Percentiles rank a stretch among this genome's conserved stretches.
Evolutionary conservation across 2,329 filamentous ascomycete genomes (phyloP).

Genomic region (Trichophyton simii): DNA sequence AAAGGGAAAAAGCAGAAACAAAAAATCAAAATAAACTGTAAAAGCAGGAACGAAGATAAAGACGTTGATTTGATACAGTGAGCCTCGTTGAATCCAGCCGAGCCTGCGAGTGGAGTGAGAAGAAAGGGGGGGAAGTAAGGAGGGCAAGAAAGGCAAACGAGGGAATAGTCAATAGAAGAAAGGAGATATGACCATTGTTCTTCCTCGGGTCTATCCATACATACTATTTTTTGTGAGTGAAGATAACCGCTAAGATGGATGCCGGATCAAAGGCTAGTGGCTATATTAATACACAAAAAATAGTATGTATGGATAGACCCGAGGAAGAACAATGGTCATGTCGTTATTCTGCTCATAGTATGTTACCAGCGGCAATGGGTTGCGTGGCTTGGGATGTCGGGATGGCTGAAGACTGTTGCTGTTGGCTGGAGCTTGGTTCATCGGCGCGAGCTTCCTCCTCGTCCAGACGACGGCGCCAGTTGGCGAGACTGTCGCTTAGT

Average conservation of each 20-base stretch:
- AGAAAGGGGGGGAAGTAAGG: background rate
- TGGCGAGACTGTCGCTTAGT: conserved; percentile 59
- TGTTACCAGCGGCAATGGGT: conserved; percentile 1
- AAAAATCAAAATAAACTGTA: background rate
- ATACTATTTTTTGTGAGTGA: too few species aligned
- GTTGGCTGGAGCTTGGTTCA: conserved; percentile 12
- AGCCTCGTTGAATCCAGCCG: background rate
- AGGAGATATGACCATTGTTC: background rate
- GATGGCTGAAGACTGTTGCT: background rate
- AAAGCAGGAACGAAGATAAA: background rate
- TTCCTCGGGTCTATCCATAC: too few species aligned
- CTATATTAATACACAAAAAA: background rate
- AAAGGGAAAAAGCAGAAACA: background rate
- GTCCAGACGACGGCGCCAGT: conserved; percentile 70
- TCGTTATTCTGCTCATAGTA: background rate
- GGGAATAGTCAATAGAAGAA: background rate
- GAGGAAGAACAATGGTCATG: background rate
- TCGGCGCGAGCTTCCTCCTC: conserved; percentile 35
- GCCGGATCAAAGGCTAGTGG: background rate
- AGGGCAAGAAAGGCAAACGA: background rate
- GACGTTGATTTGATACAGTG: background rate
- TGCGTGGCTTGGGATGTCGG: background rate
- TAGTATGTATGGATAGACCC: background rate
- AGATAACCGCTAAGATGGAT: background rate
- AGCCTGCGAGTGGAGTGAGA: conserved; percentile 1